Evolutionary conservation across 305 asterid species (phyloP).

Genomic region (Coffea humblotiana): DNA sequence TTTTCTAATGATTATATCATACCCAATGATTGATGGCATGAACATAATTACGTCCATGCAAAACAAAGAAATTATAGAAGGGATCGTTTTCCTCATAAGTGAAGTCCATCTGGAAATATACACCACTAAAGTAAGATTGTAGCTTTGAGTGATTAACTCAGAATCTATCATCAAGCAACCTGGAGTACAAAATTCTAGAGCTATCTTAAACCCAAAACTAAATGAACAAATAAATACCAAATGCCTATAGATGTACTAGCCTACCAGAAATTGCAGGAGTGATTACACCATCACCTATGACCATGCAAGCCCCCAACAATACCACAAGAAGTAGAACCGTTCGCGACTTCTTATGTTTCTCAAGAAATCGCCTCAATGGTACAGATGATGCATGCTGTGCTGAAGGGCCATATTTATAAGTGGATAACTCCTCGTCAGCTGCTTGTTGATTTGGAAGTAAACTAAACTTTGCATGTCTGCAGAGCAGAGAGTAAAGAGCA

Average conservation of each 20-base stretch:
- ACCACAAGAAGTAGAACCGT: conserved; percentile 82
- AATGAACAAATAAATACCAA: no score
- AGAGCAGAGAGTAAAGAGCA: conserved; percentile 93
- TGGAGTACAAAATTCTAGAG: neutral
- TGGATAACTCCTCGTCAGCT: conserved; percentile 90
- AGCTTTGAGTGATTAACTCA: neutral
- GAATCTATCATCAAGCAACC: neutral
- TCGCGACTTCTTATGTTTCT: conserved; percentile 72
- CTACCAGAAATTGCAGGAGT: conserved; percentile 98
- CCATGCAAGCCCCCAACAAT: conserved; percentile 95
- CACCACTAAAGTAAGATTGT: neutral
- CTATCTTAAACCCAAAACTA: neutral
- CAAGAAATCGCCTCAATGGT: conserved; percentile 73
- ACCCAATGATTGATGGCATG: neutral
- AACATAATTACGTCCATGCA: neutral
- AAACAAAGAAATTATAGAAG: neutral
- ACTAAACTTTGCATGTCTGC: conserved; percentile 92
- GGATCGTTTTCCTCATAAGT: no score
- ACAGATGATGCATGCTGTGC: conserved; percentile 60
- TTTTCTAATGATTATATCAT: neutral
- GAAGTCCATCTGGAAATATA: neutral
- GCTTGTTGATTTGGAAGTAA: conserved; percentile 99
- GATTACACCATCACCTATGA: conserved; percentile 89
- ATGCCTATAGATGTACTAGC: neutral
- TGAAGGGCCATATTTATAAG: conserved; percentile 74